These are phyloP conservation scores for Fusarium tupiense DNA, from an alignment of 2,329 filamentous ascomycete species.

Conservation along the genomic window DNA sequence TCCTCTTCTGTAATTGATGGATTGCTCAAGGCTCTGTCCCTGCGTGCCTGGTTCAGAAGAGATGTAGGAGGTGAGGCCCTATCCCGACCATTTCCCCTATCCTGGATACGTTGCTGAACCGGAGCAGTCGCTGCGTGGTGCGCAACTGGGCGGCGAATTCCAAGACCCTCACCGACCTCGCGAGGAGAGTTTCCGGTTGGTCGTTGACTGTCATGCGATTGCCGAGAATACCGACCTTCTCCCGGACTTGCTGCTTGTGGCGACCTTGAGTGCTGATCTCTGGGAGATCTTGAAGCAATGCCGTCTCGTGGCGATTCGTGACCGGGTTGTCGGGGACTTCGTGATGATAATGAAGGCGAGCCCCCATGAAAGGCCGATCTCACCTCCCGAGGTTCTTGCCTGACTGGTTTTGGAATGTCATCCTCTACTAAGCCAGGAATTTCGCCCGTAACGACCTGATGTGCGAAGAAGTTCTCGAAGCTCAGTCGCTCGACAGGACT, in stretches of 20 bases:
- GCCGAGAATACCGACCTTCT: constrained; percentile 49
- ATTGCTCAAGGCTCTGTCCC: constrained; percentile 42
- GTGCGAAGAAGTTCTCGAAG: constrained; percentile 86
- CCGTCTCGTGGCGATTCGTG: constrained; percentile 48
- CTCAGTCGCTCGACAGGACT: constrained; percentile 86
- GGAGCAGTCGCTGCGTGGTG: constrained; percentile 62
- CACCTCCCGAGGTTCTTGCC: constrained; percentile 52
- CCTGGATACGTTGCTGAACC: constrained; percentile 49
- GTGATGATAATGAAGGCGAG: constrained; percentile 41
- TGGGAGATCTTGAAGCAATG: constrained; percentile 52
- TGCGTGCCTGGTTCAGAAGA: constrained; percentile 48
- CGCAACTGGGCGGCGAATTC: constrained; percentile 59
- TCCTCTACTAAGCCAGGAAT: constrained; percentile 87
- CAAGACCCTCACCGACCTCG: constrained; percentile 60
- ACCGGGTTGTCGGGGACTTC: constrained; percentile 51
- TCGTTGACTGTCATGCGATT: constrained; percentile 44
- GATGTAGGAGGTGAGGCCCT: constrained; percentile 41
- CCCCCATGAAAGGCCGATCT: constrained; percentile 48
- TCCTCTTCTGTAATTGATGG: constrained; percentile 67
- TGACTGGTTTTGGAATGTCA: constrained; percentile 64
- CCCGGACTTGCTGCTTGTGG: constrained; percentile 57
- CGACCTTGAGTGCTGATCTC: constrained; percentile 53
- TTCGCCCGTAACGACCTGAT: constrained; percentile 74
- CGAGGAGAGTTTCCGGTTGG: constrained; percentile 54
- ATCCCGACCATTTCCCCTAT: constrained; percentile 38